Evolutionary conservation across 805 yeast species (phyloP), one percentile per base, ranked within the genome.

Genomic region (Lipomyces orientalis): DNA sequence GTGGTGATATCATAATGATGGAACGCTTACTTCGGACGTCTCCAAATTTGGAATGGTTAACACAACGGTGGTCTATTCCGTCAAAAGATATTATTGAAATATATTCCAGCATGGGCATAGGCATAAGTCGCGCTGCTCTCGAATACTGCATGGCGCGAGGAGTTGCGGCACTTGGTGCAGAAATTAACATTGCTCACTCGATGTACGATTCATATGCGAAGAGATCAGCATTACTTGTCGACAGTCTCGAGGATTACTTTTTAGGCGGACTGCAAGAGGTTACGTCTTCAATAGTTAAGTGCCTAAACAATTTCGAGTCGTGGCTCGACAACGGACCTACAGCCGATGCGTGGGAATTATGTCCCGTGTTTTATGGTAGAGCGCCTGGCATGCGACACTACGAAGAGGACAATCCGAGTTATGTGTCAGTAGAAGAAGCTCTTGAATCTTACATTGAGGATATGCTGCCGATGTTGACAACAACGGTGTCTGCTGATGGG

Each of bases 1-100:
- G 89, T 33, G 92, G 90, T 1, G 93, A 89, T 73, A 83, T 88
- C 73, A 73, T 88, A 8, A 73, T 81, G 5, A 71, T 88, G 68
- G 70, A 81, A 16, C 80, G 81, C 57, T 75, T 83, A 62, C 72
- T 80, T 12, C 68, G 74, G 25, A 76, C 80, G 59, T 68, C 77
- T 4, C 68, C 74, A 4, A 71, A 73, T 49, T 64, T 71, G 8
- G 68, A 52, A 25, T 79, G 80, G 80, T 66, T 77, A 12, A 66
- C 71, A 10, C 72, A 75, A 2, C 66, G 75, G 16, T 83, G 88
- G 87, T 73, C 72, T 2, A 75, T 79, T 60, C 88, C 90, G 0
- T 68, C 70, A 1, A 75, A 76, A 1, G 87, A 84, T 60, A 71
- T 88, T 2, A 60, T 80, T 5, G 77, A 76, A n/a, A 78, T 87